Evolutionary conservation across 1,139 yeast genomes (phyloP).

Genomic region (Yamadazyma epiphylla): DNA sequence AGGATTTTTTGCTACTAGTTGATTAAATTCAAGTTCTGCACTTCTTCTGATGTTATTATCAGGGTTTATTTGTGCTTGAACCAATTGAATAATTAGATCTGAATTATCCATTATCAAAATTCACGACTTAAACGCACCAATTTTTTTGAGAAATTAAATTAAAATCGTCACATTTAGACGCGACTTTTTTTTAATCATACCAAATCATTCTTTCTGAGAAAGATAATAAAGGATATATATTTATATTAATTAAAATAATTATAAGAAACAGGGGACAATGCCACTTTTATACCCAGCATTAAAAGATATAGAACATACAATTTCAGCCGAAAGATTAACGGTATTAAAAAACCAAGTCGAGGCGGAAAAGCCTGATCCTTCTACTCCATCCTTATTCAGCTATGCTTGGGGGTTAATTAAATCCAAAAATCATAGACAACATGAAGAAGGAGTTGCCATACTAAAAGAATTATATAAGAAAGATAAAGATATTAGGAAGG

Average conservation of each 20-base stretch:
- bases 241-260: too few species aligned
- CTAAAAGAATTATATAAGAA: slow-evolving; percentile 72
- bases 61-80: slow-evolving; percentile 30
- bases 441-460: slow-evolving; percentile 73
- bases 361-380: slow-evolving; percentile 74
- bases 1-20: slow-evolving; percentile 26
- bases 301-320: slow-evolving; percentile 50
- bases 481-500: slow-evolving; percentile 81
- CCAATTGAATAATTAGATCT: too few species aligned
- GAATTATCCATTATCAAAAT: too few species aligned
- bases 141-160: too few species aligned
- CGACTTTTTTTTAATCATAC: too few species aligned
- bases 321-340: slow-evolving; percentile 70
- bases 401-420: slow-evolving; percentile 95
- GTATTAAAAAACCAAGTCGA: slow-evolving; percentile 75
- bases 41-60: slow-evolving; percentile 31
- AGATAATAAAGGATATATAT: too few species aligned
- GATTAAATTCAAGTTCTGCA: slow-evolving; percentile 34
- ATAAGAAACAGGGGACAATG: neutral
- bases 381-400: slow-evolving; percentile 84
- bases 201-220: neutral
- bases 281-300: slow-evolving; percentile 31
- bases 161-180: too few species aligned
- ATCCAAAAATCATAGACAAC: slow-evolving; percentile 56
- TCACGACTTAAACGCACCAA: too few species aligned